phyloP scores from a whole-genome alignment of 768 basidiomycete genomes.

The Leccinellum luteum region DNA sequence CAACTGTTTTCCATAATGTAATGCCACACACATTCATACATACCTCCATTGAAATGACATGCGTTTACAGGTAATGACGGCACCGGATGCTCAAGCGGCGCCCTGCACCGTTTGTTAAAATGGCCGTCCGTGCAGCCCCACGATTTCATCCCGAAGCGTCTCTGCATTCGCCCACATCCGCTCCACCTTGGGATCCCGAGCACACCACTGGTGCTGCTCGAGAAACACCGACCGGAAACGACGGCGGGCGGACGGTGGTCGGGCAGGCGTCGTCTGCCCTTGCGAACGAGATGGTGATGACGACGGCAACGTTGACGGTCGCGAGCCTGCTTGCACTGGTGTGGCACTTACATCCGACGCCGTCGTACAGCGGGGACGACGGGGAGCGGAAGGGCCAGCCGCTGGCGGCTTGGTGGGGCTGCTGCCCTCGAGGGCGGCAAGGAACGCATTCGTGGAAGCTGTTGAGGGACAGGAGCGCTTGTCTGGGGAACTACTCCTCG shows the following conservation, averaged over 20 bases:
- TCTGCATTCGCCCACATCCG: slow-evolving; percentile 24
- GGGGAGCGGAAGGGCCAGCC: slow-evolving; percentile 26
- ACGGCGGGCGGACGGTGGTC: slow-evolving; percentile 9
- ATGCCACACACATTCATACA: background rate
- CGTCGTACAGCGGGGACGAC: slow-evolving; percentile 9
- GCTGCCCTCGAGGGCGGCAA: slow-evolving; percentile 12
- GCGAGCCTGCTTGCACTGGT: slow-evolving; percentile 19
- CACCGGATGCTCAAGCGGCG: background rate
- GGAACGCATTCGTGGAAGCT: slow-evolving; percentile 15
- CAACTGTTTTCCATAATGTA: too few species aligned
- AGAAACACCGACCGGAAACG: slow-evolving; percentile 34
- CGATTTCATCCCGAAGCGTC: slow-evolving; percentile 12
- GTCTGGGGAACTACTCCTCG: slow-evolving; percentile 10
- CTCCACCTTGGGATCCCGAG: slow-evolving; percentile 16
- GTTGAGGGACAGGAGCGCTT: slow-evolving; percentile 1
- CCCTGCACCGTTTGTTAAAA: background rate
- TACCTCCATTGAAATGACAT: background rate
- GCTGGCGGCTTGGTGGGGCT: slow-evolving; percentile 2
- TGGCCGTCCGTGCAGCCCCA: background rate
- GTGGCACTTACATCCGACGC: slow-evolving; percentile 1
- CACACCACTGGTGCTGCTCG: slow-evolving; percentile 43
- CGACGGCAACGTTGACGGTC: slow-evolving; percentile 11
- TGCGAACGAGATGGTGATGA: slow-evolving; percentile 13
- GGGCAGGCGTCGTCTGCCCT: slow-evolving; percentile 10
- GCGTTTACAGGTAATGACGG: too few species aligned